Conservation (phyloP, 352 stramenopile species). For the Pythium myriotylum region DNA sequence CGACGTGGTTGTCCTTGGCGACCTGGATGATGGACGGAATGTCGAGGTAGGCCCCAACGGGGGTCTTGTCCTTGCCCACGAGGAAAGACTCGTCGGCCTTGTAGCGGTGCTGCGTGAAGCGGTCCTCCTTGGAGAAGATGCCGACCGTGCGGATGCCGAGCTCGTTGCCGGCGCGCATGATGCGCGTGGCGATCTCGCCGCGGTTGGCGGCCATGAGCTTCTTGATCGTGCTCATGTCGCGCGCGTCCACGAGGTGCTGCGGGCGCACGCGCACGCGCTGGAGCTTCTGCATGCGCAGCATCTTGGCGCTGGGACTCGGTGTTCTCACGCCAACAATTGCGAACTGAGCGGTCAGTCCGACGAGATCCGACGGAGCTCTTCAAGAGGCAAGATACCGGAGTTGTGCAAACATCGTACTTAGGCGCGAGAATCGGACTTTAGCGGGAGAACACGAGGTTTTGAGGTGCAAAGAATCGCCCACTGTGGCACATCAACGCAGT, state of each 20-base stretch:
- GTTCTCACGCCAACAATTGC: constrained; percentile 7
- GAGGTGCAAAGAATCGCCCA: constrained; percentile 12
- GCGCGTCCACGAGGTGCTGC: constrained; percentile 25
- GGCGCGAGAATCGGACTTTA: constrained; percentile 4
- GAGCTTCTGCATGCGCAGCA: constrained; percentile 15
- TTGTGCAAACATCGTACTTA: constrained; percentile 27
- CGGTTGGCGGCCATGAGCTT: constrained; percentile 98
- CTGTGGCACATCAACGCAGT: constrained; percentile 7
- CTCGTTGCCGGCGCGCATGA: constrained; percentile 95
- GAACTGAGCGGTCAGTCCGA: constrained; percentile 4
- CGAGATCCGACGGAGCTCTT: constrained; percentile 9
- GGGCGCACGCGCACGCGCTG: constrained; percentile 10
- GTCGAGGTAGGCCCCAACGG: constrained; percentile 96
- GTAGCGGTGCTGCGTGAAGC: constrained; percentile 96
- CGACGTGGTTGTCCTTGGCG: constrained; percentile 90
- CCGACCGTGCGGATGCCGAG: constrained; percentile 91
- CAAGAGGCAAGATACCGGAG: constrained; percentile 11
- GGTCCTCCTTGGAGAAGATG: constrained; percentile 93
- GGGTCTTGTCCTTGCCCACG: constrained; percentile 88
- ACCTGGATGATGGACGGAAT: constrained; percentile 94
- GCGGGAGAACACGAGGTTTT: constrained; percentile 17
- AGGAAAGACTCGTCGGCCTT: constrained; percentile 97
- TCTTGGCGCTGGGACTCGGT: background rate
- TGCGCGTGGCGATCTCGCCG: constrained; percentile 97
- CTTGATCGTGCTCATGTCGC: constrained; percentile 84